A percentile compares a stretch with the other conserved stretches of the same genome.
These are phyloP conservation scores for Jatropha curcas DNA, from an alignment of 345 rosid genomes.

Conservation along the genomic window DNA sequence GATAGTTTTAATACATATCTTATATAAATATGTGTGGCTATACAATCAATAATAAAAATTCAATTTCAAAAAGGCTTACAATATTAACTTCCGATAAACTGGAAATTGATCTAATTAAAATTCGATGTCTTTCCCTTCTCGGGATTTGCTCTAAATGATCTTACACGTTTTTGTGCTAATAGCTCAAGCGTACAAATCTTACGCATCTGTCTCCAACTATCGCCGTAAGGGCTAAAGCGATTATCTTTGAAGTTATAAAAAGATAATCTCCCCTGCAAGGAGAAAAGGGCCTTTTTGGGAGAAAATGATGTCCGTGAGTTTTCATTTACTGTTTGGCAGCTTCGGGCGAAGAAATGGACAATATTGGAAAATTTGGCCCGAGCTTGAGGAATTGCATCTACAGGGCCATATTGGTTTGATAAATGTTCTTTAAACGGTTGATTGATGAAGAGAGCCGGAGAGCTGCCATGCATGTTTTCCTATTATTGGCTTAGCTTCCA, in stretches of 20 bases:
- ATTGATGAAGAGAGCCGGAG: not conserved
- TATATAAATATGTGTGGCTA: no score
- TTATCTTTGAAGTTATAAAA: not conserved
- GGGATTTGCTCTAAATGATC: no score
- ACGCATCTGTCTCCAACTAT: not conserved
- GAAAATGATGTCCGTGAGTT: conserved; percentile 1
- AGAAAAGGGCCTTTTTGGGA: not conserved
- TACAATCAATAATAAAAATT: no score
- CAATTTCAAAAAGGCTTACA: no score
- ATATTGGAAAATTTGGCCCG: not conserved
- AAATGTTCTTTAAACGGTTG: conserved; percentile 4
- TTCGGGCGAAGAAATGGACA: conserved; percentile 8
- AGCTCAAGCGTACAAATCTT: not conserved
- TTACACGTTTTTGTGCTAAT: not conserved
- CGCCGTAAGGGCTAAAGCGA: not conserved
- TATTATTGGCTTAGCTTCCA: not conserved
- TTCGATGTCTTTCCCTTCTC: no score
- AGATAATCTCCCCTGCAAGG: not conserved
- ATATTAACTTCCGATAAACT: no score
- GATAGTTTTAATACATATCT: no score
- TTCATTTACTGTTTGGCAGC: not conserved
- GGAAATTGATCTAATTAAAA: no score
- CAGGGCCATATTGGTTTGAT: conserved; percentile 2
- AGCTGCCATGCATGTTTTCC: conserved; percentile 15
- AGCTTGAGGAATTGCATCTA: conserved; percentile 3